Evolutionary conservation across 306 rosid species (phyloP).

Genomic region (Trifolium fragiferum): DNA sequence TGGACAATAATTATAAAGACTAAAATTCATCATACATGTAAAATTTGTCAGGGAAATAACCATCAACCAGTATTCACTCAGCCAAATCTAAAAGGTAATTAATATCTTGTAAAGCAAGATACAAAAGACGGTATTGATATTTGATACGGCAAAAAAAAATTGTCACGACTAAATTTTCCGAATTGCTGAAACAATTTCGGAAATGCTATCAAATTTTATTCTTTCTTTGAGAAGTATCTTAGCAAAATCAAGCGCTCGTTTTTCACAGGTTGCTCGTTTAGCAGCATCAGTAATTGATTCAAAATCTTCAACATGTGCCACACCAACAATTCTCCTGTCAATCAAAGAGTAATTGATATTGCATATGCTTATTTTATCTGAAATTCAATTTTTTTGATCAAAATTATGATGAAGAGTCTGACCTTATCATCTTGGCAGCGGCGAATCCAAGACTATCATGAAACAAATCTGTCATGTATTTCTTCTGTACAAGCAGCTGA

Average conservation of each 20-base stretch:
- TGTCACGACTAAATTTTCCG: conserved; percentile 38
- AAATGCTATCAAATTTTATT: conserved; percentile 56
- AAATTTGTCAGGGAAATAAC: not conserved
- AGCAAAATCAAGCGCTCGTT: conserved; percentile 68
- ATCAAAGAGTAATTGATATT: not conserved
- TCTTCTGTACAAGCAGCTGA: conserved; percentile 64
- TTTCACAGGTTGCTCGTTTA: conserved; percentile 74
- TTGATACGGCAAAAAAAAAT: not conserved
- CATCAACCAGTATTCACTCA: not conserved
- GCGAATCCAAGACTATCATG: conserved; percentile 89
- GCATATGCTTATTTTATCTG: not conserved
- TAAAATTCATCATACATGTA: not conserved
- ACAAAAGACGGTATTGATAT: not conserved
- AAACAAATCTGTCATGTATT: conserved; percentile 64
- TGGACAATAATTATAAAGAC: not conserved
- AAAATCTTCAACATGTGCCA: conserved; percentile 89
- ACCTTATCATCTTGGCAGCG: conserved; percentile 93
- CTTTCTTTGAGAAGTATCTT: conserved; percentile 81
- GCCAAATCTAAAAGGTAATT: not conserved
- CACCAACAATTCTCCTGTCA: conserved; percentile 89
- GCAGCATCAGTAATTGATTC: conserved; percentile 71
- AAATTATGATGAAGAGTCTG: not conserved
- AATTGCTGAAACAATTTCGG: conserved; percentile 65
- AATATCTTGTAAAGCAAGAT: conserved; percentile 1
- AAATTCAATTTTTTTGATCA: not conserved